Evolutionary conservation across 2,329 filamentous ascomycete species (phyloP), one percentile per base, ranked within the genome.

Genomic region (Aspergillus cejpii): DNA sequence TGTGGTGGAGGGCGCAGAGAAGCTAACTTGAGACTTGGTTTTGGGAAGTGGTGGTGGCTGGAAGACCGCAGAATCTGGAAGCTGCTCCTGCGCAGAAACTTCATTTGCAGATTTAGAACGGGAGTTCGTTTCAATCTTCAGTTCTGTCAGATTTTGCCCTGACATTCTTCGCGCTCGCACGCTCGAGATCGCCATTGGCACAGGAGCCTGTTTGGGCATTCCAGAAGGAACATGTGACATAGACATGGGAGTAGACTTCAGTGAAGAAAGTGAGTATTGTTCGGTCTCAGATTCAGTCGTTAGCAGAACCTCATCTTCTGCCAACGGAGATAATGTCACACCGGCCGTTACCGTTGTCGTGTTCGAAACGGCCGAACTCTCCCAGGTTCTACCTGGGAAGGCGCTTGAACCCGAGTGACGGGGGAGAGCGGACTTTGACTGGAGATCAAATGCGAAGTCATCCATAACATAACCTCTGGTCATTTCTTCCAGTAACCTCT

Each of bases 401-500:
- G 80, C 81, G 69, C 85, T 94, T 1, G 87, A 91, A 61, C 87
- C 85, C 2, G 88, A 92, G 59, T 91, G 84, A 47, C 87, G 79
- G 26, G 86, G 84, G 17, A 87, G 65, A 20, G 81, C 76, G 12
- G 80, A 83, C 55, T 84, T 87, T 5, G 77, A 77, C 55, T 81
- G 77, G 26, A 83, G 68, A 43, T 81, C 83, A 60, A 90, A 85
- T 46, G 87, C 78, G 59, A 94, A 94, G 45, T 90, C 85, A 44
- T 91, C 87, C 59, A 92, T 81, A 43, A 83, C 79, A 64, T 89
- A 91, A 42, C 85, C 87, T 52, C 79, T 81, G 0, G 87, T 89
- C 77, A 97, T 88, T 63, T 95, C 88, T 50, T 96, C 91, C 39
- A 96, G 67, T 42, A 89, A 76, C 26, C 83, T 77, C 60, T 90